Conservation (phyloP, 192 early-diverging fungal species). For the Coemansia reversa region DNA sequence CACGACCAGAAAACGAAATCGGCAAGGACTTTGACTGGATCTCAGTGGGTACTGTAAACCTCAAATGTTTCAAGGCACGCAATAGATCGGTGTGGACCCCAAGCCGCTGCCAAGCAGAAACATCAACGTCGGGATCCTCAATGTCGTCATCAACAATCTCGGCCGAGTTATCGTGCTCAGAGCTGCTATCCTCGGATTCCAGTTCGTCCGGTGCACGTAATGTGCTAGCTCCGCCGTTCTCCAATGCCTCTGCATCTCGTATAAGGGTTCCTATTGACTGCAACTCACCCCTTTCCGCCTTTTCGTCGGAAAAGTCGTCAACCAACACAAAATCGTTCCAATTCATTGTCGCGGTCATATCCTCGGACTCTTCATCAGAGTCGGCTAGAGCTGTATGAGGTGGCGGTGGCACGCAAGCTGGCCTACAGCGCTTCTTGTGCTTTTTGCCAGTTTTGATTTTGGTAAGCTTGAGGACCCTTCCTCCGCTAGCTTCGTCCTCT, state of each 20-base stretch:
- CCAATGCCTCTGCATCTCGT: slow-evolving; percentile 16
- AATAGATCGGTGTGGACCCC: slow-evolving; percentile 60
- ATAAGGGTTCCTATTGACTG: slow-evolving; percentile 35
- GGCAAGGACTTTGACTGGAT: slow-evolving; percentile 83
- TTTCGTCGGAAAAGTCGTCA: slow-evolving; percentile 78
- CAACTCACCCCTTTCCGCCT: slow-evolving; percentile 39
- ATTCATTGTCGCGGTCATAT: slow-evolving; percentile 18
- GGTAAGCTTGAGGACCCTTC: slow-evolving; percentile 69
- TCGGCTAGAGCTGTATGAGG: neutral
- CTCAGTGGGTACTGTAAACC: slow-evolving; percentile 77
- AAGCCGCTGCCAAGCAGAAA: slow-evolving; percentile 71
- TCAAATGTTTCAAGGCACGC: slow-evolving; percentile 66
- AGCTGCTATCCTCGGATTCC: slow-evolving; percentile 17
- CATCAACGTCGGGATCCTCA: slow-evolving; percentile 56
- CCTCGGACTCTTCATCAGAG: slow-evolving; percentile 12
- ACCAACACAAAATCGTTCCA: slow-evolving; percentile 65
- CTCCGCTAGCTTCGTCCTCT: slow-evolving; percentile 56
- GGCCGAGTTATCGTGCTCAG: slow-evolving; percentile 9
- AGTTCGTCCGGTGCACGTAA: neutral
- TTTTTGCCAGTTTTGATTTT: slow-evolving; percentile 17
- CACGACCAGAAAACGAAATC: slow-evolving; percentile 66
- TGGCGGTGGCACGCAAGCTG: neutral
- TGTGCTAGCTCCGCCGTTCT: too few relatives aligned
- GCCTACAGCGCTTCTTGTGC: slow-evolving; percentile 19
- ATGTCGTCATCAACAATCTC: slow-evolving; percentile 16